Base-by-base conservation (phyloP, 345 rosid genomes). In the Salix brachista region DNA sequence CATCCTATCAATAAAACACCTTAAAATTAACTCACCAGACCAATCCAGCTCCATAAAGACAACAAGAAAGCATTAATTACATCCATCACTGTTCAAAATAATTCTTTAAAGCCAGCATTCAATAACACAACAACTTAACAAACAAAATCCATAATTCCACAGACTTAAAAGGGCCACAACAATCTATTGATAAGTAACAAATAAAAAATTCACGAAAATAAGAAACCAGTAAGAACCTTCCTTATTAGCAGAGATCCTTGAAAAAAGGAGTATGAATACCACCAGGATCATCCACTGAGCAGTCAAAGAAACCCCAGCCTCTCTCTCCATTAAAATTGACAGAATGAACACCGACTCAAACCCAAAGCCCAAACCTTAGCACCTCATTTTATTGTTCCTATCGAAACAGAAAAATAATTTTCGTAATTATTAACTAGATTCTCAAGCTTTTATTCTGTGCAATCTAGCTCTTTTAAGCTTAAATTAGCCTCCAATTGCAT, bases 161-260 rank as follows among this genome's bases (percentile, higher is more conserved):
- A 30, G 13, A 30, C 23, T 42, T 62, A 2, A 48, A 18, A 56
- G 56, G 9, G 68, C 58, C 41, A 25, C 46, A 58, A 39, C 23
- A 28, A 75, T n/a, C 14, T 42, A 42, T 10, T 42, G 46, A 10
- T 10, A 11, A 42, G 46, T 42, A 42, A 42, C 46, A 42, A 42
- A 10, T 42, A 42, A 42, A 42, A 42, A 10, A 42, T 0, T 42
- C 14, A 42, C 11, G 14, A 42, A 41, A 70, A 62, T 0, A 23
- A 74, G 17, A 67, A 66, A 64, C 28, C 2, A 58, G 68, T 5
- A 52, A 61, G 66, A 77, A 83, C 85, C 85, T 79, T 83, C 85
- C 69, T 58, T 42, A 70, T 83, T 83, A 37, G 85, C 83, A 14
- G 83, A 77, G 83, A 79, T 76, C 83, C 67, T 73, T 14, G 83